Evolutionary conservation across 192 early-diverging fungal genomes (phyloP), one percentile per base, ranked within the genome.

Genomic region (Backusella psychrophila): DNA sequence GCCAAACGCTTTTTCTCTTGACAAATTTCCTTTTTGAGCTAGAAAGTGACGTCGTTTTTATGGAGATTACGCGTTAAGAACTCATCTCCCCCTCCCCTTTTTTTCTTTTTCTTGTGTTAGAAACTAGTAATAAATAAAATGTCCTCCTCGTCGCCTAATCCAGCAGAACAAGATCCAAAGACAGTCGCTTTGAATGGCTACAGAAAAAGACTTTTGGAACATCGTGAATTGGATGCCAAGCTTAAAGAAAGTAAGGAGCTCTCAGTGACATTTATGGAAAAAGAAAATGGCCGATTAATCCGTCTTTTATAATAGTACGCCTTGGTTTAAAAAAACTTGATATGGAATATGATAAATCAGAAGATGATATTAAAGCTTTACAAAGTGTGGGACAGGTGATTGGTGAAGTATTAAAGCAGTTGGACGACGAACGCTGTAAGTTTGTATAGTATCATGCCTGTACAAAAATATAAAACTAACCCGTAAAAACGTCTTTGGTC

Each of bases 361-460:
- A 99, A 85, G 94, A 98, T 75, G 97, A 99, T 84, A 90, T 99
- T 75, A 98, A 98, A 82, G 97, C 98, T 0, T 84, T 99, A 41
- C 98, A 99, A 84, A 96, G 94, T 84, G 96, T 98, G 17, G 98
- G 98, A 4, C 98, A 99, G 82, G 97, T 99, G 70, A 95, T 99
- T 77, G 98, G 96, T 59, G 97, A 98, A 81, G 94, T 99, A 31
- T 86, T 99, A 72, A 98, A 98, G 83, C 97, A 99, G 85, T 84
- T 98, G 78, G 96, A 98, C 77, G 96, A 94, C 66, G 97, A 99
- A 72, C 89, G 94, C 85, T 99, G 95, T 96, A 90, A 78, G 88
- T 90, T 11, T 1, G 0, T 8, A 23, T 3, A 12, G 6, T 41
- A 69, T 21, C 3, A 33, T 33, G 33, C n/a, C 26, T 33, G 33